Base-by-base conservation (phyloP, 306 rosid genomes). In the Quercus bicolor region DNA sequence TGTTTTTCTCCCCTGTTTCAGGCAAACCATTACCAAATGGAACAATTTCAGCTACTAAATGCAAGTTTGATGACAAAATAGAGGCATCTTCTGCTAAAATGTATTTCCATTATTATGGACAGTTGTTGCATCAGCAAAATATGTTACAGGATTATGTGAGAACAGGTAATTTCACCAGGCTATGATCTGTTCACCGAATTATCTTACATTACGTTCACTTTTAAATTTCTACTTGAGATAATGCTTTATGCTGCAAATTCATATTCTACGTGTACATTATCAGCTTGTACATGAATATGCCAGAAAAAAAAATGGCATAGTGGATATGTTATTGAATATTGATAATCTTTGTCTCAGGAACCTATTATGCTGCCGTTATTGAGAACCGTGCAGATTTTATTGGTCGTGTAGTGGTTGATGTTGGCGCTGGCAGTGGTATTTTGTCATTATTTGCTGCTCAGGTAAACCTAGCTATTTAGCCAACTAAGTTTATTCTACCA, bases 391-490 rank as follows among this genome's bases (percentile, higher is more conserved):
- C 87, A 1, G 98, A 94, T 84, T 94, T 94, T 77, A 66, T 16
- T 5, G 98, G 97, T 59, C 94, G 95, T 29, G 95, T 94, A 78
- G 95, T 94, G 24, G 97, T 94, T 62, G 98, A 94, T 85, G 98
- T 94, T 78, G 98, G 98, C 73, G 98, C 98, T 56, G 98, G 98
- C 56, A 94, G 98, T 81, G 98, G 98, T 57, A 94, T 94, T 78
- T 86, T 94, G 84, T 94, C 98, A 43, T 75, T 94, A 84, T 94
- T 94, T 94, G 98, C 98, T 69, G 98, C 97, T 79, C 98, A 94
- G 98, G 98, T 94, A 89, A 53, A 40, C 70, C 75, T 60, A 26
- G 37, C 71, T 43, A 31, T 62, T 77, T 56, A 55, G 72, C 73
- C 59, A 68, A 68, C 54, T 31, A 37, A 71, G 24, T 74, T 48